Evolutionary conservation across 2,329 filamentous ascomycete genomes (phyloP).

Genomic region (Arthrinium phaeospermum): DNA sequence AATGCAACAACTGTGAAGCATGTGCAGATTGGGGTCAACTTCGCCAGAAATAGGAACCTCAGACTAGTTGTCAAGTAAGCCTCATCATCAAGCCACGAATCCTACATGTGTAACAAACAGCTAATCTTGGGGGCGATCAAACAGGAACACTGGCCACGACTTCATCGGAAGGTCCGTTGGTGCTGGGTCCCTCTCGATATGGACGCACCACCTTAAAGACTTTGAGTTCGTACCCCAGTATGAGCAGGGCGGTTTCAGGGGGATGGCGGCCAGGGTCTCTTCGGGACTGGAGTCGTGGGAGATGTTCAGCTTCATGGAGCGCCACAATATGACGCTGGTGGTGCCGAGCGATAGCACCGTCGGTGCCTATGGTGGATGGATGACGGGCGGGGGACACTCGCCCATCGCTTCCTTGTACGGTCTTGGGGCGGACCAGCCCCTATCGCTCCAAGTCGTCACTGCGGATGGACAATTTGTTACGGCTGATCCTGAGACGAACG

Average conservation of each 20-base stretch:
- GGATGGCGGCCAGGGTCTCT: conserved; percentile 34
- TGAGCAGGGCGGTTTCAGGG: conserved; percentile 28
- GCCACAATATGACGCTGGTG: conserved; percentile 41
- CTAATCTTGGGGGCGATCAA: not conserved
- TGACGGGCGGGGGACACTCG: conserved; percentile 53
- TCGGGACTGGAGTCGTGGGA: conserved; percentile 32
- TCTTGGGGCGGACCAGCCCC: conserved; percentile 51
- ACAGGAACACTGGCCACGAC: conserved; percentile 35
- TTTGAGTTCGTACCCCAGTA: conserved; percentile 32
- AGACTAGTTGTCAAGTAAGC: conserved; percentile 44
- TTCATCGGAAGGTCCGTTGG: conserved; percentile 39
- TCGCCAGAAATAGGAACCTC: conserved; percentile 43
- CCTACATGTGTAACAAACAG: conserved; percentile 31
- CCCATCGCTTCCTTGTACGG: conserved; percentile 44
- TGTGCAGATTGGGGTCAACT: conserved; percentile 41
- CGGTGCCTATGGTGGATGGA: conserved; percentile 52
- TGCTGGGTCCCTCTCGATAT: conserved; percentile 36
- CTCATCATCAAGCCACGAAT: conserved; percentile 45
- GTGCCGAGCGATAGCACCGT: conserved; percentile 45
- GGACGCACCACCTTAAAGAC: conserved; percentile 40
- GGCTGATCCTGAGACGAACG: conserved; percentile 47
- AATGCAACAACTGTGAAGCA: conserved; percentile 43
- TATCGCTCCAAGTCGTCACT: conserved; percentile 29
- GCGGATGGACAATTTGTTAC: conserved; percentile 34
- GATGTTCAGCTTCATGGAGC: conserved; percentile 24